Base-by-base conservation (phyloP, 768 basidiomycete species). In the Grammothele lineata region DNA sequence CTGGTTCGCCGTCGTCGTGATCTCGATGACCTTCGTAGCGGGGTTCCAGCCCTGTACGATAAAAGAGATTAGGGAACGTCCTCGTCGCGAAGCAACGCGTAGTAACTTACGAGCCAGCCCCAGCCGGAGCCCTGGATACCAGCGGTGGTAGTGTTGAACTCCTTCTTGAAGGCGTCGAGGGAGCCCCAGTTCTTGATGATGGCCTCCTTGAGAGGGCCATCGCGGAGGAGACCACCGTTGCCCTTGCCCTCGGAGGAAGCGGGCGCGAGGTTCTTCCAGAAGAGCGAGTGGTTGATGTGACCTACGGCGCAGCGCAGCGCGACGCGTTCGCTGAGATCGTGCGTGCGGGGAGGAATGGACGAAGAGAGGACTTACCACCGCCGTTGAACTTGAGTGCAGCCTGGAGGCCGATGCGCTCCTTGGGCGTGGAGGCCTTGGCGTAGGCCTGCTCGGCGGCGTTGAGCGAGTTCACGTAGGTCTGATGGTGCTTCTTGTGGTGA, bases 381-480 rank as follows among this genome's bases (percentile, higher is more conserved):
- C 93, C 93, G 67, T 97, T 96, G 77, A 97, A 97, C 70, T 88
- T 92, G 66, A 96, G 74, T 5, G 92, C 92, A 14, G 88, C 81
- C 67, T 93, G 91, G 47, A 96, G 85, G 19, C 81, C 83, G 60
- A 96, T 92, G 55, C 83, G 79, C 63, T 86, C 83, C 69, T 85
- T 90, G 59, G 88, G 77, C 40, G 82, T 77, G 3, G 68, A 56
- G 0, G 86, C 72, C 57, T 80, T 79, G 38, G 80, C 74, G 63
- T 92, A 90, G 0, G 77, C 74, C 51, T 76, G 71, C 70, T 95
- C 92, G 15, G 92, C 93, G 26, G 87, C 82, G 70, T 95, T 97
- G 65, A 97, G 79, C 2, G 85, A 87, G 59, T 81, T 94, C 45
- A 95, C 90, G 60, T 96, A 96, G 44, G 91, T 85, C 74, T 93